Evolutionary conservation across 2,329 filamentous ascomycete species (phyloP).

Genomic region (Trichoderma endophyticum): DNA sequence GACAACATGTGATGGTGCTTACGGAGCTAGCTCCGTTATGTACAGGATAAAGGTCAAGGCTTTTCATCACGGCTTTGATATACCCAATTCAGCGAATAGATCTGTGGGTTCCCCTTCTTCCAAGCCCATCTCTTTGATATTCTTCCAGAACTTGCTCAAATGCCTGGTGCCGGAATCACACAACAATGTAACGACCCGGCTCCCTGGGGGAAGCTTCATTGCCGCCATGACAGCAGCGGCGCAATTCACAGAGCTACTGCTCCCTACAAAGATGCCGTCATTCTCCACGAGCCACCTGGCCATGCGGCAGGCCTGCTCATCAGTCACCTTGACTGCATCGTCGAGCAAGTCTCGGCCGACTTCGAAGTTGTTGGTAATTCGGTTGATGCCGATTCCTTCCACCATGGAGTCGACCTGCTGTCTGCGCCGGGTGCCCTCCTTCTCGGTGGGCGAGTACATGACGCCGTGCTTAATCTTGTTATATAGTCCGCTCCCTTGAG

Average conservation of each 20-base stretch:
- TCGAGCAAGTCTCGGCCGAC: slow-evolving; percentile 81
- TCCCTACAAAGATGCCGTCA: slow-evolving; percentile 91
- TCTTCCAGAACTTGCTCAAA: slow-evolving; percentile 81
- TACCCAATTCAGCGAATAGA: slow-evolving; percentile 49
- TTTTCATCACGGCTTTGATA: slow-evolving; percentile 28
- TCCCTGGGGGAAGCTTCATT: slow-evolving; percentile 57
- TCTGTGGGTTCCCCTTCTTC: slow-evolving; percentile 53
- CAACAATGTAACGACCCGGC: slow-evolving; percentile 75
- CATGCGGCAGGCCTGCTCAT: slow-evolving; percentile 87
- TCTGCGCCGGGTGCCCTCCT: slow-evolving; percentile 82
- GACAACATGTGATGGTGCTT: not conserved
- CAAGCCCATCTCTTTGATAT: slow-evolving; percentile 64
- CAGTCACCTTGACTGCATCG: slow-evolving; percentile 83
- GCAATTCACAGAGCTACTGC: slow-evolving; percentile 96
- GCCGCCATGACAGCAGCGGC: slow-evolving; percentile 71
- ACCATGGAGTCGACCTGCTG: slow-evolving; percentile 95
- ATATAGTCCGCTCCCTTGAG: slow-evolving; percentile 88
- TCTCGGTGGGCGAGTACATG: slow-evolving; percentile 88
- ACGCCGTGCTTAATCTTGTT: slow-evolving; percentile 91
- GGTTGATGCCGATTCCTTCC: slow-evolving; percentile 93
- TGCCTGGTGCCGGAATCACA: slow-evolving; percentile 83
- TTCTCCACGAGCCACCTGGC: slow-evolving; percentile 94
- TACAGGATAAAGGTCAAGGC: not conserved
- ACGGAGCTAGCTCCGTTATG: not conserved
- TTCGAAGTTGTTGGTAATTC: slow-evolving; percentile 91